Evolutionary conservation across 192 early-diverging fungal genomes (phyloP), one percentile per base, ranked within the genome.

Genomic region (Mortierella hygrophila): DNA sequence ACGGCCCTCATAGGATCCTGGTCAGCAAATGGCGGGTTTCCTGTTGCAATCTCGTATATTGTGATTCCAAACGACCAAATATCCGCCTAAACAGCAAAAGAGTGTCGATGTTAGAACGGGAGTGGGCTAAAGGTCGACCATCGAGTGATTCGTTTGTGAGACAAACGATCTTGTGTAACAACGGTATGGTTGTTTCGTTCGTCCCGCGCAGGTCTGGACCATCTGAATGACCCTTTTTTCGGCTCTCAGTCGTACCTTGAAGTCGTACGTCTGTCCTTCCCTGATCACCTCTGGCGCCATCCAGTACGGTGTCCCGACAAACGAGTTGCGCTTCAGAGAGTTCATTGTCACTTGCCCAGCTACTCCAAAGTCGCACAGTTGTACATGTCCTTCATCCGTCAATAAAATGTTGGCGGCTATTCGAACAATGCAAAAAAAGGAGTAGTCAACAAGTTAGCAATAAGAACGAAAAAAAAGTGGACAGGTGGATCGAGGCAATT

Each of bases 21-120:
- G 77, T 99, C 94, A 7, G 97, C 94, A 71, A 97, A 95, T 1
- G 99, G 99, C 23, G 99, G 99, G 60, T 96, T 96, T 26, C 98
- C 98, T 23, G 95, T 98, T 15, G 97, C 96, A 75, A 99, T 94
- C 81, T 99, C 99, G 68, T 98, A 98, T 37, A 98, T 95, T 7
- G 99, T 99, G 82, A 99, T 99, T 8, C 99, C 99, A 40, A 99
- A 91, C 0, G 97, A 99, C 99, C 99, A 99, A 47, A 99, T 98
- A 87, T 99, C 99, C n/a, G 96, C 97, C 94, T 97, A 86, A 16
- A 65, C 4, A 32, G 38, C 16, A 70, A 49, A 46, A 74, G 4
- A 68, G 16, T 44, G 38, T 23, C 4, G 20, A 41, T 18, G 38
- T 9, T 63, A 38, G 70, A 41, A 37, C 1, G 29, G 60, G 60